Evolutionary conservation across 768 basidiomycete species (phyloP), one percentile per base, ranked within the genome.

Genomic region (Strobilomyces dryophilus): DNA sequence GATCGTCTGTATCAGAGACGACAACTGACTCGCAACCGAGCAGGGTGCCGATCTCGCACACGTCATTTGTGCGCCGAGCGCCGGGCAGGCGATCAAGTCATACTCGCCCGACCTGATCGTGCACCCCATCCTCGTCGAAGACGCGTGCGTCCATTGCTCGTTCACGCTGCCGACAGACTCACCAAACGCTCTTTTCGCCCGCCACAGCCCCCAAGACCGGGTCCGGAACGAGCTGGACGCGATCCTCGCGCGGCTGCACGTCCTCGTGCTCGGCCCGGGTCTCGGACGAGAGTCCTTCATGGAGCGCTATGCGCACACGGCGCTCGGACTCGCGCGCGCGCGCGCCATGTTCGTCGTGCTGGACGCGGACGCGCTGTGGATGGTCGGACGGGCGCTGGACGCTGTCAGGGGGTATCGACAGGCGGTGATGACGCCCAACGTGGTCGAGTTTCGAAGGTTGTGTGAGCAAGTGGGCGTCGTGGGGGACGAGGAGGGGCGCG

Each of bases 41-140:
- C 49, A 91, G 90, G 95, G 95, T 32, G 91, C 87, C 45, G 95
- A 98, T 70, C 77, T 98, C 20, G 94, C 95, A 21, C 97, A 98
- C 77, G 92, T 98, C 53, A 95, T 98, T 51, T 99, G 97, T 72
- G 87, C 95, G 7, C 95, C 95, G 0, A 84, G 82, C 0, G 95
- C 97, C 7, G 92, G 93, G 26, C 79, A 79, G 5, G 88, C 93
- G 42, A 99, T 99, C 77, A 99, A 99, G 73, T 87, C 90, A 0
- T 99, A 98, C 69, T 95, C 92, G 4, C 94, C 94, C 2, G 95
- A 99, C 71, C 73, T 99, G 41, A 99, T 99, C 64, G 97, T 99
- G 0, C 95, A 99, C 64, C 95, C 92, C 2, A 91, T 98, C 51
- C 78, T 99, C 6, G 73, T 78, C 27, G 79, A 87, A 66, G 79